Conservation (phyloP, 1,284 basidiomycete genomes). For the Ustilago xerochloae region DNA sequence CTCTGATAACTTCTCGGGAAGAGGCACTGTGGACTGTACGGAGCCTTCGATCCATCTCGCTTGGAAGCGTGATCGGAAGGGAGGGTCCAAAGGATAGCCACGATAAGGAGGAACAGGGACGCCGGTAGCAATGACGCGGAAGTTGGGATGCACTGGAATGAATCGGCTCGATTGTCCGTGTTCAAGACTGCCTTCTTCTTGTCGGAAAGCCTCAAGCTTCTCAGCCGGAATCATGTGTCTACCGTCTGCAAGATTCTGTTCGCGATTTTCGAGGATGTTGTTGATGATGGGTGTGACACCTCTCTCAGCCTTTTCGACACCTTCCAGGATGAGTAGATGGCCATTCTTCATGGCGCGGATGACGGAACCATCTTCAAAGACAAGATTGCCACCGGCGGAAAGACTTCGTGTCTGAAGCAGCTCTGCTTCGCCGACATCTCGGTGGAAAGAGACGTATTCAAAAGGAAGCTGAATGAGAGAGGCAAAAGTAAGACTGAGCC, state of each 20-base stretch:
- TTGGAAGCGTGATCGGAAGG: slow-evolving; percentile 70
- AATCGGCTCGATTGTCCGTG: slow-evolving; percentile 45
- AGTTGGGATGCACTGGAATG: slow-evolving; percentile 67
- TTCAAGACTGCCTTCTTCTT: slow-evolving; percentile 28
- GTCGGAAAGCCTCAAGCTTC: slow-evolving; percentile 53
- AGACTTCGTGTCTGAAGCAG: slow-evolving; percentile 67
- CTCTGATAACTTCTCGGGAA: slow-evolving; percentile 27
- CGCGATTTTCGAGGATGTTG: slow-evolving; percentile 68
- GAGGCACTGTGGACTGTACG: slow-evolving; percentile 42
- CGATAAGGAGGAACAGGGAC: slow-evolving; percentile 67
- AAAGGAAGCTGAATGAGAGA: slow-evolving; percentile 65
- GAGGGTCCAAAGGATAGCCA: slow-evolving; percentile 68
- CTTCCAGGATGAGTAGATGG: slow-evolving; percentile 68
- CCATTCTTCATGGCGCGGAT: slow-evolving; percentile 69
- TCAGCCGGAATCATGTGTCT: slow-evolving; percentile 68
- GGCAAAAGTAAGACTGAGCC: slow-evolving; percentile 68
- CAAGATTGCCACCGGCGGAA: slow-evolving; percentile 62
- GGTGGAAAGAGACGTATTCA: slow-evolving; percentile 68
- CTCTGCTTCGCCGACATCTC: slow-evolving; percentile 69
- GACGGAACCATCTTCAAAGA: slow-evolving; percentile 67
- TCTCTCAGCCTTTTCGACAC: slow-evolving; percentile 67
- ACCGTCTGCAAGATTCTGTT: slow-evolving; percentile 69
- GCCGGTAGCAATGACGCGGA: slow-evolving; percentile 68
- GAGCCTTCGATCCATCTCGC: slow-evolving; percentile 66
- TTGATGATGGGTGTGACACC: slow-evolving; percentile 68